Base-by-base conservation (phyloP, 805 yeast genomes). In the Tetrapisispora iriomotensis region DNA sequence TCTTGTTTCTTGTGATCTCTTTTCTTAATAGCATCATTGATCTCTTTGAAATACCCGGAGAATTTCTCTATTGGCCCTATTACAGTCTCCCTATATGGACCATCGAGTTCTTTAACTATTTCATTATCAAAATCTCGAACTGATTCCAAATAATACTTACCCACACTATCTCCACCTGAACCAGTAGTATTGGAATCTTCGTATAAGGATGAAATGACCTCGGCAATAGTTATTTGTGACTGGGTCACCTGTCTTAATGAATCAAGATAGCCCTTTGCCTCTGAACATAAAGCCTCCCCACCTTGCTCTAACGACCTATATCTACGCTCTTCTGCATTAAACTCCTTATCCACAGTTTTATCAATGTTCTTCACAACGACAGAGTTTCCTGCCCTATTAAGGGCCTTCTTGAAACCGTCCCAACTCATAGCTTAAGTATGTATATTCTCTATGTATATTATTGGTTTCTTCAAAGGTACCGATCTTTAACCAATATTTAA, bases 341-440 rank as follows among this genome's bases (percentile, higher is more conserved):
- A 84, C 45, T 82, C 92, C 56, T 80, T 81, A 58, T 85, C 95
- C 41, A 72, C 74, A 5, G 85, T 78, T 57, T 79, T 80, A 58
- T 86, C 95, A 1, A 77, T 70, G 38, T 72, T 61, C 52, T 71
- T 74, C 14, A 74, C 71, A 40, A 74, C 54, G 25, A 74, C 75
- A 49, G 90, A 73, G 30, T 84, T 81, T 13, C 96, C 95, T 39
- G 97, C 96, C 58, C 98, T 76, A 56, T 79, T 82, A 24, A 92
- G 79, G 6, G 97, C 97, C 65, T 92, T 92, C 65, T 90, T 92
- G 62, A 92, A 90, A 38, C 98, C 98, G 26, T 74, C 79, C 98
- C 98, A 90, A 55, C 95, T 82, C 97, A 88, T 83, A 8, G n/a
- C n/a, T n/a, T n/a, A n/a, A n/a, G n/a, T 17, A 6, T 23, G 6